These are phyloP conservation scores for Stephania japonica DNA, from an alignment of 164 flowering plant species.

Conservation along the genomic window DNA sequence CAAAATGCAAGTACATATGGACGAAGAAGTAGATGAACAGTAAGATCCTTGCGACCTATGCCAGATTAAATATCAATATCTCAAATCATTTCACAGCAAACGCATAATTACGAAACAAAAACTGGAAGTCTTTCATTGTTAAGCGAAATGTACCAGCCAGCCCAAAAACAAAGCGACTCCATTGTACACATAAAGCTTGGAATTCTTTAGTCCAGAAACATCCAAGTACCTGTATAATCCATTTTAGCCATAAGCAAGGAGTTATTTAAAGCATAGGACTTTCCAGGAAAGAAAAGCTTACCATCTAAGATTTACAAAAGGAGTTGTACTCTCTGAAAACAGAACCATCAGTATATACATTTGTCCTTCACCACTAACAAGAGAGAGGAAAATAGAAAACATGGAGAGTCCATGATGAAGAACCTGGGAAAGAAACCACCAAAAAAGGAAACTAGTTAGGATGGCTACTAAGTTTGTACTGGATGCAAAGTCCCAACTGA, in stretches of 20 bases:
- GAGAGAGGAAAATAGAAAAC: constrained; percentile 50
- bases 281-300: constrained; percentile 15
- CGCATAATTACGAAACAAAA: neutral
- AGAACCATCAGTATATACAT: constrained; percentile 72
- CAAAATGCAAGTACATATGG: constrained; percentile 60
- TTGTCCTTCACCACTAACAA: constrained; percentile 58
- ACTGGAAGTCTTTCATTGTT: neutral
- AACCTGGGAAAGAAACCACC: constrained; percentile 30
- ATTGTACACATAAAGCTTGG: constrained; percentile 50
- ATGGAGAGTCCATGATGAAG: constrained; percentile 72
- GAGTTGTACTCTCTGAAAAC: constrained; percentile 71
- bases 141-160: constrained; percentile 27
- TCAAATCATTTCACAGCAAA: neutral
- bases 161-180: constrained; percentile 70
- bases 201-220: constrained; percentile 57
- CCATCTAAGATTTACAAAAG: constrained; percentile 80
- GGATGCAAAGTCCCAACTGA: too few species aligned
- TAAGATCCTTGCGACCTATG: constrained; percentile 62
- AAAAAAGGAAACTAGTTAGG: neutral
- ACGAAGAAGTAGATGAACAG: constrained; percentile 50
- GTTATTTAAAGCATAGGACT: neutral
- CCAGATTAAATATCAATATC: neutral
- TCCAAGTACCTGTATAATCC: constrained; percentile 61
- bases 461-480: neutral
- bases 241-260: neutral